Evolutionary conservation across 2,329 filamentous ascomycete genomes (phyloP), one percentile per base, ranked within the genome.

Genomic region (Emericellopsis atlantica): DNA sequence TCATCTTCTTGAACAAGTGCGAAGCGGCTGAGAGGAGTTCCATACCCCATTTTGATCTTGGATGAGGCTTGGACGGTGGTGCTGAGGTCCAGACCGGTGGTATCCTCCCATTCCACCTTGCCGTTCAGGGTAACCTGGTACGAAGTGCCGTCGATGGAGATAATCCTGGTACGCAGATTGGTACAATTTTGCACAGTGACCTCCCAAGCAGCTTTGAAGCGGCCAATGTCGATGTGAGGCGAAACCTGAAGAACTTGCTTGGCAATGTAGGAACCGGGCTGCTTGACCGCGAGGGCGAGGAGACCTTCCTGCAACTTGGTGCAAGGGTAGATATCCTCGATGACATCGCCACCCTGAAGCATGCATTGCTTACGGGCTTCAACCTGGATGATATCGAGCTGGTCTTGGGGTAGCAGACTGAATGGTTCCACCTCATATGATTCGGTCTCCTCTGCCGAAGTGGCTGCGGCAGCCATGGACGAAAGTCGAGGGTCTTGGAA

Each of bases 241-340:
- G 45, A 26, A 3, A 59, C 46, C 12, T 48, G 44, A 11, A 56
- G 43, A 2, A 49, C 52, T 16, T 53, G 46, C 32, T 56, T 52
- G 4, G 55, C 54, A 10, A 65, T 51, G 34, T 68, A 69, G 1
- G 58, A 56, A 3, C 60, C 61, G 0, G 50, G 39, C 11, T 57
- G 49, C 32, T 55, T 55, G n/a, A 46, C 49, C 1, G 61, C 52
- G 1, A 64, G 44, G 0, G 61, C 56, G 18, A 68, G 48, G 1
- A 68, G 50, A 3, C 60, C 62, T 41, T 61, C 59, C 40, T 68
- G 65, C 1, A 67, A 49, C 2, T 57, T 52, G 5, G 60, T 61
- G 48, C 61, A 65, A 8, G 64, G 63, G 36, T 61, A 66, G 1
- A 58, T 45, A 40, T 68, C 61, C 26, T 55, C 40, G n/a, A 41